Percentiles rank a stretch among this genome's conserved stretches.
phyloP scores from a whole-genome alignment of 2,329 filamentous ascomycete genomes.

The Epichloe baconii region DNA sequence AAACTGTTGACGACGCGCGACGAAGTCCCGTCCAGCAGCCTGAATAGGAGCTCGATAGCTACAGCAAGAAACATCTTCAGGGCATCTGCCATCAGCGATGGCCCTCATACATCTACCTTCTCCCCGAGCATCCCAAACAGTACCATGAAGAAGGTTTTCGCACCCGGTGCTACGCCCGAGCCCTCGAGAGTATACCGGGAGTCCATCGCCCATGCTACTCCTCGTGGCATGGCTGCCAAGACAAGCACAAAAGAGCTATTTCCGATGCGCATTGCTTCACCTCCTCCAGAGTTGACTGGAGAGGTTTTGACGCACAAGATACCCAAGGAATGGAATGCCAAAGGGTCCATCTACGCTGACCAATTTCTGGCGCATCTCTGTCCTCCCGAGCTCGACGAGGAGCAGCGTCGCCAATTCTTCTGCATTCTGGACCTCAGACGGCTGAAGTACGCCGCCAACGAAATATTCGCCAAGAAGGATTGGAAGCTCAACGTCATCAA shows the following conservation, averaged over 20 bases:
- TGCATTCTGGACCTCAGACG: slow-evolving; percentile 49
- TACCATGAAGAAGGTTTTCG: slow-evolving; percentile 35
- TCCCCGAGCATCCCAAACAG: slow-evolving; percentile 32
- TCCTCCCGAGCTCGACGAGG: slow-evolving; percentile 42
- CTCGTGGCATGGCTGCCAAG: slow-evolving; percentile 36
- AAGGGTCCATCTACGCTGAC: slow-evolving; percentile 45
- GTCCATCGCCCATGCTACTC: slow-evolving; percentile 32
- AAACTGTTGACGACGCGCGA: slow-evolving; percentile 23
- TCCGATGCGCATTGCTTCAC: slow-evolving; percentile 44
- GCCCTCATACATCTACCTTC: slow-evolving; percentile 23
- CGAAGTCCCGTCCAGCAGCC: slow-evolving; percentile 21
- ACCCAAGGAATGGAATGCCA: slow-evolving; percentile 36
- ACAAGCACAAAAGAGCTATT: slow-evolving; percentile 39
- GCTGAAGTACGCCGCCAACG: slow-evolving; percentile 47
- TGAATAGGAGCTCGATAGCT: slow-evolving; percentile 23
- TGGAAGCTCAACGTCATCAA: slow-evolving; percentile 51
- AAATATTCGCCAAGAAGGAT: slow-evolving; percentile 46
- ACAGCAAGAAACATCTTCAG: slow-evolving; percentile 29
- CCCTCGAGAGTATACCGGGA: slow-evolving; percentile 29
- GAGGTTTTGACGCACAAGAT: slow-evolving; percentile 40
- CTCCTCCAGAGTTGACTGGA: slow-evolving; percentile 41
- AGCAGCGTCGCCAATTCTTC: slow-evolving; percentile 48
- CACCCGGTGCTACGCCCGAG: slow-evolving; percentile 31
- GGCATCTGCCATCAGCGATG: slow-evolving; percentile 24
- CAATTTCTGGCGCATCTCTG: slow-evolving; percentile 45